Evolutionary conservation across 2,329 filamentous ascomycete species (phyloP).

Genomic region (Aspergillus proliferans): DNA sequence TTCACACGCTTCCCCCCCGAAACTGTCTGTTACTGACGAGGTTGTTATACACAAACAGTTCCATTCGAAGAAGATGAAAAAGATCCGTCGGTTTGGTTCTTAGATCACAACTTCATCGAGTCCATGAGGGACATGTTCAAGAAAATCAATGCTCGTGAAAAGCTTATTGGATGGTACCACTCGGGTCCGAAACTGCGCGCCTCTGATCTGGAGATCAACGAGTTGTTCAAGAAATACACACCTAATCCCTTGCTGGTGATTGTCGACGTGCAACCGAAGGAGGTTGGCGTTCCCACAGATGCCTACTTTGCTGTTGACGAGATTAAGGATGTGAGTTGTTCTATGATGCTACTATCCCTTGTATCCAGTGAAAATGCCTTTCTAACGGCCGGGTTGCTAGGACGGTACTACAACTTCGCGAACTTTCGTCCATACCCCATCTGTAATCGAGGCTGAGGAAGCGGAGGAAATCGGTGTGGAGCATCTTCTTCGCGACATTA

Average conservation of each 20-base stretch:
- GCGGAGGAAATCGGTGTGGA: slow-evolving; percentile 98
- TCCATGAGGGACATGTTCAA: slow-evolving; percentile 99
- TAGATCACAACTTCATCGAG: slow-evolving; percentile 99
- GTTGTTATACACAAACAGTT: slow-evolving; percentile 49
- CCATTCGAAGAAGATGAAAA: slow-evolving; percentile 99
- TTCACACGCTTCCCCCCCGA: slow-evolving; percentile 1
- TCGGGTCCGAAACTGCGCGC: slow-evolving; percentile 94
- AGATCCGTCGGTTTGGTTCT: slow-evolving; percentile 96
- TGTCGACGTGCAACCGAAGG: slow-evolving; percentile 96
- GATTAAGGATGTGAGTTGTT: slow-evolving; percentile 83
- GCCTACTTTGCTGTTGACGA: slow-evolving; percentile 99
- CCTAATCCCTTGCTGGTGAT: slow-evolving; percentile 95
- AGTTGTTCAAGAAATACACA: slow-evolving; percentile 98
- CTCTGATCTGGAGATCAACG: slow-evolving; percentile 97
- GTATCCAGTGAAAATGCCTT: neutral
- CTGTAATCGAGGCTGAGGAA: slow-evolving; percentile 97
- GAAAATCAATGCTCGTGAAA: slow-evolving; percentile 98
- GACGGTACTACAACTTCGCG: slow-evolving; percentile 94
- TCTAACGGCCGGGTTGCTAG: slow-evolving; percentile 41
- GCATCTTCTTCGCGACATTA: slow-evolving; percentile 93
- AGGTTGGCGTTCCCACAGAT: slow-evolving; percentile 94
- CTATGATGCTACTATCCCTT: neutral
- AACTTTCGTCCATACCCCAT: slow-evolving; percentile 97
- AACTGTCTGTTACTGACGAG: slow-evolving; percentile 14
- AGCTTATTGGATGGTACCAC: slow-evolving; percentile 99